Conservation (phyloP, 192 early-diverging fungal species). For the Coemansia sp. region DNA sequence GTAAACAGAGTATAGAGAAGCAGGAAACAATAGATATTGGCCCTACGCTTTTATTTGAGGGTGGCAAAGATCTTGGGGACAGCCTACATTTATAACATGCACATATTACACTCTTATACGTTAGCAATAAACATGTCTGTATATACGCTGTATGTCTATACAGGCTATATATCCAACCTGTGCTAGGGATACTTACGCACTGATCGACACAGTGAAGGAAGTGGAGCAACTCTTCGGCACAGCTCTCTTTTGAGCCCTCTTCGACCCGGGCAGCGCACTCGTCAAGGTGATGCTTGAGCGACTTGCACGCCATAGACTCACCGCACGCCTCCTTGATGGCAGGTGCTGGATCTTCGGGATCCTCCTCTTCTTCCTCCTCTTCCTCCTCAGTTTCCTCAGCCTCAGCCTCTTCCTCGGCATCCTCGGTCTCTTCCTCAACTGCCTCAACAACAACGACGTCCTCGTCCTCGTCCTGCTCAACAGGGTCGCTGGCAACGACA, state of each 20-base stretch:
- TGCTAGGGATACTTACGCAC: constrained; percentile 63
- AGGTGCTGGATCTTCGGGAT: constrained; percentile 39
- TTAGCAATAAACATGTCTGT: not conserved
- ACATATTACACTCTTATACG: not conserved
- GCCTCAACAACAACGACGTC: constrained; percentile 45
- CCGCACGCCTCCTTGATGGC: constrained; percentile 54
- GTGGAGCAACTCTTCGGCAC: constrained; percentile 78
- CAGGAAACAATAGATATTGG: not conserved
- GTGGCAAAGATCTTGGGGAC: constrained; percentile 61
- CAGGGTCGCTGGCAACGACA: constrained; percentile 19
- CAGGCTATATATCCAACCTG: not conserved
- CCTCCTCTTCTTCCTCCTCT: constrained; percentile 39
- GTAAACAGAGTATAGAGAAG: constrained; percentile 13
- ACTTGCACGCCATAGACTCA: constrained; percentile 60
- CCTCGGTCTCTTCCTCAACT: constrained; percentile 42
- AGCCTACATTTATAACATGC: constrained; percentile 40
- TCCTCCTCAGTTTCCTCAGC: constrained; percentile 19
- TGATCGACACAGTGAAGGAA: constrained; percentile 78
- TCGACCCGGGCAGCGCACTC: constrained; percentile 76
- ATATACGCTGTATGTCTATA: not conserved
- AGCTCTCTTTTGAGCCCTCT: constrained; percentile 69
- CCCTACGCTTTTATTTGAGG: constrained; percentile 47
- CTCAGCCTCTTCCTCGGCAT: constrained; percentile 19
- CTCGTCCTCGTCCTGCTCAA: constrained; percentile 17
- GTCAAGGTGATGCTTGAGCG: constrained; percentile 73